A percentile compares a stretch with the other conserved stretches of the same genome.
Evolutionary conservation across 192 early-diverging fungal genomes (phyloP).

Genomic region (Rhizophagus prolifer): DNA sequence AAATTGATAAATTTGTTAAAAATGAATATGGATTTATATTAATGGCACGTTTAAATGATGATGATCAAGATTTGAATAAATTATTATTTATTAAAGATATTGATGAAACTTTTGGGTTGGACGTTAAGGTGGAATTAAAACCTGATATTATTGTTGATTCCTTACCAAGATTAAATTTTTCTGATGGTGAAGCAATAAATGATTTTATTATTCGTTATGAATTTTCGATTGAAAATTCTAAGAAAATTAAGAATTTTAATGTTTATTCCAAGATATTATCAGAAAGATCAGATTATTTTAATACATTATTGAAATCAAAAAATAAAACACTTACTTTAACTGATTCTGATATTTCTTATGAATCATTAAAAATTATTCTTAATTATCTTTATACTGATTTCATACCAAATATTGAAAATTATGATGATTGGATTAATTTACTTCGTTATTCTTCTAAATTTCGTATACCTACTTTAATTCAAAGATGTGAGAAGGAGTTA

Average conservation of each 20-base stretch:
- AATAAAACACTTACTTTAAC: not conserved
- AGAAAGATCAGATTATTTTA: not conserved
- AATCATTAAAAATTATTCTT: conserved; percentile 1
- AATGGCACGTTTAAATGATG: not conserved
- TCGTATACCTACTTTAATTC: not conserved
- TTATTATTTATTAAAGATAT: not conserved
- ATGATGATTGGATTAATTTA: not conserved
- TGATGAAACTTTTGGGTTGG: not conserved
- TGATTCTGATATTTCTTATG: not conserved
- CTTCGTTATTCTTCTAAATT: not conserved
- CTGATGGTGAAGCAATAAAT: not conserved
- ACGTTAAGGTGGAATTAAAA: not conserved
- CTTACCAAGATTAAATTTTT: not conserved
- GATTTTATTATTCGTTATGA: conserved; percentile 5
- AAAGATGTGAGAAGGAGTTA: not conserved
- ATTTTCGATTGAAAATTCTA: not conserved
- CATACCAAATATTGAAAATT: not conserved
- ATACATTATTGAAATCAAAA: not conserved
- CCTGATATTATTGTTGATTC: conserved; percentile 4
- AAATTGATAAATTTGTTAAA: not conserved
- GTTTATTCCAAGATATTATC: not conserved
- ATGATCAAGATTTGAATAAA: not conserved
- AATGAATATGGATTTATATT: conserved; percentile 5
- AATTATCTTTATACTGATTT: not conserved
- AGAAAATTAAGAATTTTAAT: not conserved